phyloP scores from a whole-genome alignment of 116 monocot species.

The Cymodocea nodosa region DNA sequence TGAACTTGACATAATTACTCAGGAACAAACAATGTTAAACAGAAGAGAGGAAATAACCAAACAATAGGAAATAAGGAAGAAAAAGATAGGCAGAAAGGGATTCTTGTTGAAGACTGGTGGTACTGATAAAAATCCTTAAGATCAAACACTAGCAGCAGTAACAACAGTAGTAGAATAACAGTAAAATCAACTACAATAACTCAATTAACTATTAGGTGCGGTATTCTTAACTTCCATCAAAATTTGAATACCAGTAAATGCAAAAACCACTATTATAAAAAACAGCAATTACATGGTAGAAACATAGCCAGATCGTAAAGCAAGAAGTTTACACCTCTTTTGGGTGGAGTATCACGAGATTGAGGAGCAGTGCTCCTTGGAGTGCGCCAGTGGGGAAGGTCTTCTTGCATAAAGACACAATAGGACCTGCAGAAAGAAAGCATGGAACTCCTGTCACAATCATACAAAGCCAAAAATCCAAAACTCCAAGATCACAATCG shows the following conservation, averaged over 20 bases:
- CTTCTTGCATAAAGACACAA: slow-evolving; percentile 43
- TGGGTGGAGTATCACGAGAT: slow-evolving; percentile 83
- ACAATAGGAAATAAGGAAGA: neutral
- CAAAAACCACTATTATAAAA: too few species aligned
- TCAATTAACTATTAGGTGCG: too few species aligned
- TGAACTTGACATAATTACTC: neutral
- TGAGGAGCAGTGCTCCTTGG: slow-evolving; percentile 54
- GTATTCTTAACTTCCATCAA: too few species aligned
- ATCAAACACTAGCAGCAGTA: too few species aligned
- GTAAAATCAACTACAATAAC: too few species aligned
- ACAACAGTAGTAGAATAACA: too few species aligned
- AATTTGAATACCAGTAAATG: too few species aligned
- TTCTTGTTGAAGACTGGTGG: neutral
- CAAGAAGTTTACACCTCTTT: slow-evolving; percentile 52
- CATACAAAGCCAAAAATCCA: neutral
- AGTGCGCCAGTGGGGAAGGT: slow-evolving; percentile 64
- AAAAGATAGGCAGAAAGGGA: neutral
- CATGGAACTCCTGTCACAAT: neutral
- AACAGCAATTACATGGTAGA: too few species aligned
- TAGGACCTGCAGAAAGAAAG: slow-evolving; percentile 21
- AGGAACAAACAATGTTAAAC: neutral
- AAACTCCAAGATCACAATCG: neutral
- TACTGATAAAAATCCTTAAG: too few species aligned
- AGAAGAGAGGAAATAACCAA: neutral
- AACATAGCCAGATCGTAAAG: neutral